A percentile compares a stretch with the other conserved stretches of the same genome.
phyloP scores from a whole-genome alignment of 192 early-diverging fungal species.

The Backusella mclennaniae region DNA sequence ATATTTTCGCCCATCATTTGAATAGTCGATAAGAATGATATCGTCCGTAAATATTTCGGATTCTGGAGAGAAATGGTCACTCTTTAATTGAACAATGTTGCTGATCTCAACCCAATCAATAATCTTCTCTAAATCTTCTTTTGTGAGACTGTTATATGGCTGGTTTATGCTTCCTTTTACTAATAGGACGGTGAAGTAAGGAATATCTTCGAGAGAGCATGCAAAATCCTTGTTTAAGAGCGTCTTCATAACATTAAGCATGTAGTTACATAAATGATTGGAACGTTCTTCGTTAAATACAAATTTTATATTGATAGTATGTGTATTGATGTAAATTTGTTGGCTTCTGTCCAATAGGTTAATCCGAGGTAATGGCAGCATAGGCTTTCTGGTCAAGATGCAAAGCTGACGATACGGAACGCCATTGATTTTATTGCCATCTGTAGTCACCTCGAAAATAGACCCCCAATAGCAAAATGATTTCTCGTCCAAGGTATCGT shows the following conservation, averaged over 20 bases:
- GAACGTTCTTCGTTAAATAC: slow-evolving; percentile 35
- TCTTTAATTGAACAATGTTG: slow-evolving; percentile 5
- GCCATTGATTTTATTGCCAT: slow-evolving; percentile 9
- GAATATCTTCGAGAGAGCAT: slow-evolving; percentile 49
- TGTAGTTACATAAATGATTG: slow-evolving; percentile 47
- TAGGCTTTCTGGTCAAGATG: slow-evolving; percentile 37
- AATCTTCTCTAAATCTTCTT: slow-evolving; percentile 25
- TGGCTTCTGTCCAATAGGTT: slow-evolving; percentile 31
- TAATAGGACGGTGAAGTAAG: slow-evolving; percentile 57
- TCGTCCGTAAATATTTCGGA: slow-evolving; percentile 5
- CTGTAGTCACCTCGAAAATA: slow-evolving; percentile 14
- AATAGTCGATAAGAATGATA: slow-evolving; percentile 36
- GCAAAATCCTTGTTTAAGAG: slow-evolving; percentile 45
- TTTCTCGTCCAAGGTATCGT: background rate
- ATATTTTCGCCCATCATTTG: slow-evolving; percentile 41
- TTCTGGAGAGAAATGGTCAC: slow-evolving; percentile 14
- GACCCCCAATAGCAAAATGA: slow-evolving; percentile 30
- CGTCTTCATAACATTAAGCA: slow-evolving; percentile 45
- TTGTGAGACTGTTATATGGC: slow-evolving; percentile 34
- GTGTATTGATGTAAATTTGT: slow-evolving; percentile 10
- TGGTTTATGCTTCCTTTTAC: background rate
- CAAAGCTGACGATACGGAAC: slow-evolving; percentile 40
- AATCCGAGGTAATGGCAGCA: slow-evolving; percentile 33
- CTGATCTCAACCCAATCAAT: slow-evolving; percentile 51
- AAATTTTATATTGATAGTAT: slow-evolving; percentile 9